Evolutionary conservation across 1,284 basidiomycete genomes (phyloP), one percentile per base, ranked within the genome.

Genomic region (Coniophora puteana): DNA sequence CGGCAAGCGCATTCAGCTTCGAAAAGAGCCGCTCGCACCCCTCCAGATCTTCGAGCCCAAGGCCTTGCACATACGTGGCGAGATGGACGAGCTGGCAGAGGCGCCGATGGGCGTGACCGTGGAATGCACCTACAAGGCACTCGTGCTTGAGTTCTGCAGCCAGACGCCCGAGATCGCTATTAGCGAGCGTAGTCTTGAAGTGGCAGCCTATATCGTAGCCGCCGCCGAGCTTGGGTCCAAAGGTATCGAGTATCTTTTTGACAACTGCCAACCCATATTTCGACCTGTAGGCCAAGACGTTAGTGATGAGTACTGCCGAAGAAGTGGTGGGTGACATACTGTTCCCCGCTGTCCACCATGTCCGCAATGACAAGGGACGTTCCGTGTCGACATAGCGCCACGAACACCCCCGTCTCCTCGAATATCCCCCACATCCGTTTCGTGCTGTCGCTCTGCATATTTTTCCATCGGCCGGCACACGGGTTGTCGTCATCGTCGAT

Each of bases 331-430:
- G 8, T 21, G 5, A 27, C 51, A 29, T 36, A 61, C 61, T 58
- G 38, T 43, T 63, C 56, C 1, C 61, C 58, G 14, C 40, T 43
- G 8, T 38, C 39, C 4, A 58, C 41, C 61, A 63, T 63, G 34
- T 62, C 62, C 4, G 43, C 44, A 5, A 47, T 44, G 2, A 45
- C 27, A 0, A 58, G 38, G 4, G 51, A 34, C 8, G 53, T 52
- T 3, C 54, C 53, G 42, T 64, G 61, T 1, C 47, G 49, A 39
- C 61, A 62, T 0, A 58, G 42, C 5, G 48, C 48, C 1, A 56
- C 26, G 29, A 62, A 63, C 3, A 58, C 46, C 1, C 60, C 55
- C 4, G 52, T 54, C 41, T 61, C 53, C 23, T 58, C 52, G 27
- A 55, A 61, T 2, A 57, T 38, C 2, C 49, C 54, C 43, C 55